A percentile compares a stretch with the other conserved stretches of the same genome.
phyloP scores from a whole-genome alignment of 805 yeast species.

The Cyberlindnera meyerae region DNA sequence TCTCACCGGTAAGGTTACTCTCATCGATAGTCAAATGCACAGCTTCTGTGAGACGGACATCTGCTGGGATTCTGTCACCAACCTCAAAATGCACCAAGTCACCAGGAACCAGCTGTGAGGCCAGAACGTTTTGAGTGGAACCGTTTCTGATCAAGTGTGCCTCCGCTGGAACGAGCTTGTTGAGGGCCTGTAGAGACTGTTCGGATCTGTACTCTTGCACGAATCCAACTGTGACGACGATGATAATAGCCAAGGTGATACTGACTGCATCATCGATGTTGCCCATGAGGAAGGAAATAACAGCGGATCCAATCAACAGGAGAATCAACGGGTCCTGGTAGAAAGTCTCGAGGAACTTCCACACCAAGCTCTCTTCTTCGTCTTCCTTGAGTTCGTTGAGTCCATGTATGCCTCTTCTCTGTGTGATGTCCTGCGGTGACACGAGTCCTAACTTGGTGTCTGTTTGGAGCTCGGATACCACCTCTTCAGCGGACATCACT shows the following conservation, averaged over 20 bases:
- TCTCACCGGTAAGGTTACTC: constrained; percentile 93
- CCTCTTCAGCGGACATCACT: constrained; percentile 58
- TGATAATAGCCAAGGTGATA: constrained; percentile 84
- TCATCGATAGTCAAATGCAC: constrained; percentile 86
- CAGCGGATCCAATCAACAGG: constrained; percentile 84
- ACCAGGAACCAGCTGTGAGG: constrained; percentile 90
- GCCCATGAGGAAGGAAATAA: constrained; percentile 86
- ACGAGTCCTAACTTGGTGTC: constrained; percentile 56
- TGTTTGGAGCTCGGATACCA: constrained; percentile 58
- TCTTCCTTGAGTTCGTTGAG: constrained; percentile 70
- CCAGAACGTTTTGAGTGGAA: constrained; percentile 73
- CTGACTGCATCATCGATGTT: constrained; percentile 94
- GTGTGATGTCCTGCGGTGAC: constrained; percentile 63
- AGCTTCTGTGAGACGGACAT: constrained; percentile 72
- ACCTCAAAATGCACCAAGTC: constrained; percentile 84
- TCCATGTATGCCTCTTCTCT: constrained; percentile 74
- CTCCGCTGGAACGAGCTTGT: constrained; percentile 92
- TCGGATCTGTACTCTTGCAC: constrained; percentile 96
- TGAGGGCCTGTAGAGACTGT: constrained; percentile 87
- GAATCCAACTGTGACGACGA: constrained; percentile 95
- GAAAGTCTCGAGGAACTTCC: constrained; percentile 74
- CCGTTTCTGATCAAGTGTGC: constrained; percentile 87
- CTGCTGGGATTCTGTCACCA: constrained; percentile 98
- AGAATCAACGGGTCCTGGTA: constrained; percentile 89
- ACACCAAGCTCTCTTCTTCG: constrained; percentile 67